Conservation (phyloP, 257 asterid species). For the Pogostemon cablin region DNA sequence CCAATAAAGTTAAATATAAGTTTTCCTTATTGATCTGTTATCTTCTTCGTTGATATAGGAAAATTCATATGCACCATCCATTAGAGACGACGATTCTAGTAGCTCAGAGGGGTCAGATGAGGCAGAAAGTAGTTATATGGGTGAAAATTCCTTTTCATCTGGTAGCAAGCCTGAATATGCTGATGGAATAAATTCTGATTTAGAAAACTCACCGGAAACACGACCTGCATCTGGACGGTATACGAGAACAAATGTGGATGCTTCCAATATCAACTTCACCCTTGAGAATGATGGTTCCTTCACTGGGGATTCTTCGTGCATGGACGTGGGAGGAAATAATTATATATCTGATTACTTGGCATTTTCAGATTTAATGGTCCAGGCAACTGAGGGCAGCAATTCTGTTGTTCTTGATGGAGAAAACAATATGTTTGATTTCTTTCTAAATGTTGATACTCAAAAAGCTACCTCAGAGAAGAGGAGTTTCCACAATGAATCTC, state of each 20-base stretch:
- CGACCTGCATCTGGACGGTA: constrained; percentile 28
- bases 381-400: constrained; percentile 50
- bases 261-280: too few relatives aligned
- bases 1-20: not conserved
- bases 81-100: constrained; percentile 51
- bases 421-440: constrained; percentile 69
- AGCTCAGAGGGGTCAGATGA: constrained; percentile 80
- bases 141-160: constrained; percentile 49
- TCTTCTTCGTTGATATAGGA: constrained; percentile 40
- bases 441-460: constrained; percentile 59
- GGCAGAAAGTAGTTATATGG: constrained; percentile 83
- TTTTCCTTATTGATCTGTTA: constrained; percentile 22
- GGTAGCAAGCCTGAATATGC: constrained; percentile 42
- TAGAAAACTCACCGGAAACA: constrained; percentile 45
- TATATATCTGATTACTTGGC: constrained; percentile 77
- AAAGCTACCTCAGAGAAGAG: constrained; percentile 31
- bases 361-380: constrained; percentile 79
- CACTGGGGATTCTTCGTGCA: constrained; percentile 54
- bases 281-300: constrained; percentile 42
- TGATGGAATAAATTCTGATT: constrained; percentile 40
- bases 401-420: constrained; percentile 54
- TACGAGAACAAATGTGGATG: constrained; percentile 6
- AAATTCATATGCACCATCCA: constrained; percentile 34
- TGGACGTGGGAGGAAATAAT: constrained; percentile 45
- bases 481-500: constrained; percentile 38